Conservation (phyloP, 2,329 filamentous ascomycete species). For the Arthrobotrys sinensis region DNA sequence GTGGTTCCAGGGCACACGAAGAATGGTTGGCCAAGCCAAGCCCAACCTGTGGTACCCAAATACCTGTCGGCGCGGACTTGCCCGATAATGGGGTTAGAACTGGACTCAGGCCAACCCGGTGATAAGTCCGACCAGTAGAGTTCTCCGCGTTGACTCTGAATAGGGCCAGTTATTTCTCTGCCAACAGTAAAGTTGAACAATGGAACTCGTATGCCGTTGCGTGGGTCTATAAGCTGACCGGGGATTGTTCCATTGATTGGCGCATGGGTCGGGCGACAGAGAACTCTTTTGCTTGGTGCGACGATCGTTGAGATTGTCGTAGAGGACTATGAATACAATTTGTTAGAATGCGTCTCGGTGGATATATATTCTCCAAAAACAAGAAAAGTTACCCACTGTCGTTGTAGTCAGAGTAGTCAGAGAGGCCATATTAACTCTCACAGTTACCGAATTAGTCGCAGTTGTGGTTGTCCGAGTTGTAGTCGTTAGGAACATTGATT, state of each 20-base stretch:
- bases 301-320: background rate
- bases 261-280: constrained; percentile 14
- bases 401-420: background rate
- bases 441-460: background rate
- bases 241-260: background rate
- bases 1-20: background rate
- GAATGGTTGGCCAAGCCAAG: constrained; percentile 11
- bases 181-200: constrained; percentile 19
- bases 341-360: background rate
- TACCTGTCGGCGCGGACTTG: background rate
- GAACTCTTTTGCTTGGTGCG: background rate
- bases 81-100: background rate
- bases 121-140: background rate
- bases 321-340: background rate
- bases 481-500: background rate
- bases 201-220: background rate
- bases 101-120: background rate
- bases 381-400: constrained; percentile 19
- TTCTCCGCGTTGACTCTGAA: background rate
- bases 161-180: background rate
- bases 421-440: background rate
- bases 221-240: background rate
- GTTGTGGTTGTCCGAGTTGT: background rate
- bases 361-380: background rate
- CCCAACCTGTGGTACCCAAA: background rate